Evolutionary conservation across 768 basidiomycete species (phyloP).

Genomic region (Boletus vinaceobasis): DNA sequence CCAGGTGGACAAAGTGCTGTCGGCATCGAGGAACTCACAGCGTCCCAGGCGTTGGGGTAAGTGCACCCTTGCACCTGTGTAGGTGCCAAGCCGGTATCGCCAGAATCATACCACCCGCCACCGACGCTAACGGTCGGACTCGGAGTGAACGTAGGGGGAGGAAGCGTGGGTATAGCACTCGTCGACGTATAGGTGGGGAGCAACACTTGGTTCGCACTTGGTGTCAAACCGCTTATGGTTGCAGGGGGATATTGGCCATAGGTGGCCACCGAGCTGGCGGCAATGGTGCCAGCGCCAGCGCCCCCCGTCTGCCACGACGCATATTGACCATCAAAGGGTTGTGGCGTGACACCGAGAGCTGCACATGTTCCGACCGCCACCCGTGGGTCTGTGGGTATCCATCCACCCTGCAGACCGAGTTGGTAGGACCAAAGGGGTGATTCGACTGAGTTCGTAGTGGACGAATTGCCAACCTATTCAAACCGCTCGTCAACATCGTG

Average conservation of each 20-base stretch:
- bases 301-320: constrained; percentile 69
- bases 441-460: constrained; percentile 44
- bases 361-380: constrained; percentile 61
- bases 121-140: constrained; percentile 41
- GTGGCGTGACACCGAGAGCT: constrained; percentile 43
- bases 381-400: constrained; percentile 76
- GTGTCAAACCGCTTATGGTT: constrained; percentile 43
- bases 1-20: constrained; percentile 38
- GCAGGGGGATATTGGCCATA: constrained; percentile 55
- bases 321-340: constrained; percentile 51
- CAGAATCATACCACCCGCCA: constrained; percentile 55
- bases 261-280: constrained; percentile 36
- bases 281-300: constrained; percentile 49
- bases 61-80: constrained; percentile 60
- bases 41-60: constrained; percentile 66
- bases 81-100: constrained; percentile 51
- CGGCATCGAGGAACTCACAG: constrained; percentile 47
- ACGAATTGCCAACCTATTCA: constrained; percentile 54
- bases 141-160: constrained; percentile 50
- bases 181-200: constrained; percentile 68
- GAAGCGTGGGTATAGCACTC: constrained; percentile 52
- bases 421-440: constrained; percentile 69
- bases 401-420: constrained; percentile 68
- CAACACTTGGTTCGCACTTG: constrained; percentile 31
- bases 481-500: background rate